Percentiles rank a stretch among this genome's conserved stretches.
These are phyloP conservation scores for Teunomyces aglyptinius DNA, from an alignment of 805 yeast species.

Conservation along the genomic window DNA sequence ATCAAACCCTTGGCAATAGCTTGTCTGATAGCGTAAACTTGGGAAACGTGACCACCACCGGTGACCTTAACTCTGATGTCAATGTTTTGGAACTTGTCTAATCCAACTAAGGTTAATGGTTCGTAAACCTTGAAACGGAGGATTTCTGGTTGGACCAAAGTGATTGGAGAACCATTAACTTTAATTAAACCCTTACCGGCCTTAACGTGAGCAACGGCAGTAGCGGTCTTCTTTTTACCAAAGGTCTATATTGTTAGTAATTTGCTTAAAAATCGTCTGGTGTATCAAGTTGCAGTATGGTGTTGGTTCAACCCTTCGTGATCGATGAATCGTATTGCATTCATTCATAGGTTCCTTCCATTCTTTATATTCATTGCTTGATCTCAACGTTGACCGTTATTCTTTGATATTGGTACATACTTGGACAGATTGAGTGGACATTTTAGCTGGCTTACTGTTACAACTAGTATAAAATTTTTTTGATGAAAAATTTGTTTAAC, in stretches of 20 bases:
- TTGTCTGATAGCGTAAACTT: slow-evolving; percentile 99
- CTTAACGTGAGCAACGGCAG: slow-evolving; percentile 99
- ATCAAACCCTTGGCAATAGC: slow-evolving; percentile 99
- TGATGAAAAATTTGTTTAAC: slow-evolving; percentile 4
- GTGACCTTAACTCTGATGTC: slow-evolving; percentile 99
- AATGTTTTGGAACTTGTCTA: slow-evolving; percentile 97
- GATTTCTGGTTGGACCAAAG: slow-evolving; percentile 98
- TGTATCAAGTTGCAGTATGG: not conserved
- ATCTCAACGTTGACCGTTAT: not conserved
- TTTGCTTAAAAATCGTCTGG: not conserved
- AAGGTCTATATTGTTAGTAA: slow-evolving; percentile 68
- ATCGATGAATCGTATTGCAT: not conserved
- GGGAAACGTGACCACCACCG: slow-evolving; percentile 99
- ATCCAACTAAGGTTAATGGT: slow-evolving; percentile 96
- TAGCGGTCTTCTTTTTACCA: slow-evolving; percentile 99
- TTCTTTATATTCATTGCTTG: not conserved
- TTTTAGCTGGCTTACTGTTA: slow-evolving; percentile 23
- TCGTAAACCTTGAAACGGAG: slow-evolving; percentile 99
- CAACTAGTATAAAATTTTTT: slow-evolving; percentile 5
- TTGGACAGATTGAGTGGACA: slow-evolving; percentile 87
- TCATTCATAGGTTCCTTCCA: not conserved
- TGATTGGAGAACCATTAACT: slow-evolving; percentile 99
- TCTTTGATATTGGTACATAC: slow-evolving; percentile 51
- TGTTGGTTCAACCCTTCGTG: not conserved
- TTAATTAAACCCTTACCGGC: slow-evolving; percentile 99